A percentile compares a stretch with the other conserved stretches of the same genome.
Evolutionary conservation across 2,329 filamentous ascomycete genomes (phyloP).

Genomic region (Phialophora macrospora): DNA sequence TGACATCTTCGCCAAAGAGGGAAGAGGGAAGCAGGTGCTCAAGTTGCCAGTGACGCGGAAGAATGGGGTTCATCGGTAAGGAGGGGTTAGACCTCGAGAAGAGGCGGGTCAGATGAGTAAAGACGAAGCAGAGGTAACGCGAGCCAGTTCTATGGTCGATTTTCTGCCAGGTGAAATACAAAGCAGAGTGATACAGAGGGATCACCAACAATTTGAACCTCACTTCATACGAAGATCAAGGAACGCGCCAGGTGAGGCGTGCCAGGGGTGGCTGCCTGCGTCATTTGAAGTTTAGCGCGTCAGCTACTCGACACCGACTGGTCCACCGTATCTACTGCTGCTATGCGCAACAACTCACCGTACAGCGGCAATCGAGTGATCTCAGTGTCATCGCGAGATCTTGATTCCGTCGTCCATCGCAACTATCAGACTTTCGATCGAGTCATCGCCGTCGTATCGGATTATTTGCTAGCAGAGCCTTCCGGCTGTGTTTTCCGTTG

Average conservation of each 20-base stretch:
- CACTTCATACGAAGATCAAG: not conserved
- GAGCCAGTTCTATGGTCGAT: not conserved
- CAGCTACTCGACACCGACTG: not conserved
- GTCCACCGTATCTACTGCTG: not conserved
- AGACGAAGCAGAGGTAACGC: not conserved
- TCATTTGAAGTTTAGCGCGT: conserved; percentile 7
- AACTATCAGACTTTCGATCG: conserved; percentile 12
- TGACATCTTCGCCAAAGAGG: conserved; percentile 47
- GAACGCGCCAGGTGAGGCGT: not conserved
- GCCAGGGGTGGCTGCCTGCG: conserved; percentile 3
- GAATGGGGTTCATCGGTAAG: not conserved
- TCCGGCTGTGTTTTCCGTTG: conserved; percentile 18
- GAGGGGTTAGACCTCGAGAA: not conserved
- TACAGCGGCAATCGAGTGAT: conserved; percentile 10
- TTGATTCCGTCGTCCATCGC: conserved; percentile 16
- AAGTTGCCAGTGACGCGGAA: not conserved
- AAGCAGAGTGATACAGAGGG: not conserved
- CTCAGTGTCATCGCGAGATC: conserved; percentile 16
- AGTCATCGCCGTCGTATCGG: conserved; percentile 16
- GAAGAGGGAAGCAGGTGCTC: not conserved
- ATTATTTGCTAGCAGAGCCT: not conserved
- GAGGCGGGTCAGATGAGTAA: not conserved
- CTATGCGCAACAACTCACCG: not conserved
- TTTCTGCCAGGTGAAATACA: not conserved
- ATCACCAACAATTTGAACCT: not conserved